phyloP scores from a whole-genome alignment of 768 basidiomycete genomes.

The Botryobasidium botryosum region DNA sequence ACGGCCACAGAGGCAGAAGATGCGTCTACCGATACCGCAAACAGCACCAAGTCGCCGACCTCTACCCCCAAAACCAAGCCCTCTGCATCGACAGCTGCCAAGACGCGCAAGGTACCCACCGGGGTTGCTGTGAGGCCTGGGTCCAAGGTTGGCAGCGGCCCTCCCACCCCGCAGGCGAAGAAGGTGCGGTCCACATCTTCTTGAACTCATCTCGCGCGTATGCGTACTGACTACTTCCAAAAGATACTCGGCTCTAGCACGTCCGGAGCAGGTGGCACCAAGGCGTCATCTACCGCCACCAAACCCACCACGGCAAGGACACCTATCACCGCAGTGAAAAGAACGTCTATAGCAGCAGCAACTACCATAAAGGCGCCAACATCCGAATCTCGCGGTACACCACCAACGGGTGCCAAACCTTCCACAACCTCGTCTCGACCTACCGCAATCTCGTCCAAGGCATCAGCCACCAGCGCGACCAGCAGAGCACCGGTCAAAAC shows the following conservation, averaged over 20 bases:
- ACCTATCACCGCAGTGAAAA: too few species aligned
- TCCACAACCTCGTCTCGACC: too few species aligned
- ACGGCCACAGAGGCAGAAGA: neutral
- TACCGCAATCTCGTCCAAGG: too few species aligned
- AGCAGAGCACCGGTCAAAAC: too few species aligned
- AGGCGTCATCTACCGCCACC: neutral
- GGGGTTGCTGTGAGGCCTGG: conserved; percentile 1
- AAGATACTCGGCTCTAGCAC: neutral
- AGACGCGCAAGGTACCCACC: neutral
- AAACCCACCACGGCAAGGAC: neutral
- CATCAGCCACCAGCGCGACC: too few species aligned
- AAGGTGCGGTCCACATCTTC: conserved; percentile 4
- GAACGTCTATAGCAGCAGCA: too few species aligned
- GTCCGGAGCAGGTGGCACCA: neutral
- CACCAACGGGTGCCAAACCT: too few species aligned
- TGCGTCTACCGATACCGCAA: too few species aligned
- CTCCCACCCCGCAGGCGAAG: conserved; percentile 1
- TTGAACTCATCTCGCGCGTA: neutral
- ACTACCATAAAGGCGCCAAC: too few species aligned
- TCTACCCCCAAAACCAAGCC: neutral
- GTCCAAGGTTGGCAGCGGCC: conserved; percentile 2
- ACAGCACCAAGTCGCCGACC: neutral
- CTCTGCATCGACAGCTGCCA: neutral
- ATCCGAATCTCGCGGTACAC: too few species aligned
- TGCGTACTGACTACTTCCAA: too few species aligned